phyloP scores from a whole-genome alignment of 768 basidiomycete species.

The Pleurotus giganteus region DNA sequence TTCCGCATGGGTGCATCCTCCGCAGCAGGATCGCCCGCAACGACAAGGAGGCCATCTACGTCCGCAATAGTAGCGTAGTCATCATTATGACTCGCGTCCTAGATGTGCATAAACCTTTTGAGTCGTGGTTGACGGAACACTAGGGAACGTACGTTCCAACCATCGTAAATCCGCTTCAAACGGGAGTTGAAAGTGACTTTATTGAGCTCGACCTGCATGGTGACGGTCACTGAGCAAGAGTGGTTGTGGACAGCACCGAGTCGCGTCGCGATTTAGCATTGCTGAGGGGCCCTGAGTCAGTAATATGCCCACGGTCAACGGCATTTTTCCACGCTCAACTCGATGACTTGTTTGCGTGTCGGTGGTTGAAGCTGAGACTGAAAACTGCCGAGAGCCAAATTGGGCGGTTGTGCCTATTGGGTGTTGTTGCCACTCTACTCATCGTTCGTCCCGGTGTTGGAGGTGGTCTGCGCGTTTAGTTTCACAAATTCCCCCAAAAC shows the following conservation, averaged over 20 bases:
- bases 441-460: conserved; percentile 40
- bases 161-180: conserved; percentile 54
- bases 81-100: conserved; percentile 68
- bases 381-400: conserved; percentile 20
- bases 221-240: conserved; percentile 8
- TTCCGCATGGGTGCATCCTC: conserved; percentile 93
- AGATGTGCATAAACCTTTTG: conserved; percentile 13
- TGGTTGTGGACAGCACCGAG: neutral
- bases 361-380: conserved; percentile 30
- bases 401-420: conserved; percentile 18
- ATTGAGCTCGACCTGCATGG: conserved; percentile 75
- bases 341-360: conserved; percentile 23
- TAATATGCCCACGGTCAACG: conserved; percentile 1
- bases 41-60: conserved; percentile 65
- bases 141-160: conserved; percentile 54
- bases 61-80: conserved; percentile 70
- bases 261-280: conserved; percentile 1
- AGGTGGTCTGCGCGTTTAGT: conserved; percentile 38
- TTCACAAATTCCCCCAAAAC: conserved; percentile 37
- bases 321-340: neutral
- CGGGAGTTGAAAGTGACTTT: conserved; percentile 55
- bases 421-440: conserved; percentile 38
- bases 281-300: conserved; percentile 1
- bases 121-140: conserved; percentile 7
- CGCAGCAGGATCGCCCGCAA: conserved; percentile 74